Percentiles rank a stretch among this genome's conserved stretches.
Conservation (phyloP, 768 basidiomycete species). For the Lactarius psammicola region DNA sequence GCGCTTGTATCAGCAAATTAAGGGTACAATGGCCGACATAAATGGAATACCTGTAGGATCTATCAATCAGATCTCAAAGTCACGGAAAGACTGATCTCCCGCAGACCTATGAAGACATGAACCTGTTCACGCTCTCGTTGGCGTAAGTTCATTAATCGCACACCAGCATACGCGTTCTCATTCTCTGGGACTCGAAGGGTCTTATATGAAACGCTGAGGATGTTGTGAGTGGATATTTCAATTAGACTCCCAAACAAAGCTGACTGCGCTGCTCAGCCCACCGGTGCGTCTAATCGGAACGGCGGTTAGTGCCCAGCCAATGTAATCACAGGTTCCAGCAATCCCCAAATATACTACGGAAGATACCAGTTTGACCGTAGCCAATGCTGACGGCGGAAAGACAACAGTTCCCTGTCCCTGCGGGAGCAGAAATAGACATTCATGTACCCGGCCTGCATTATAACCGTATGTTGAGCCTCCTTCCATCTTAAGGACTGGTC, state of each 20-base stretch:
- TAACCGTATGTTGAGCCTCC: conserved; percentile 41
- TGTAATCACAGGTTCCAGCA: conserved; percentile 39
- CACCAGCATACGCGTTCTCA: neutral
- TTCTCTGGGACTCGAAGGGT: conserved; percentile 35
- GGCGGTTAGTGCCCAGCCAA: neutral
- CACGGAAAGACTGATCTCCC: neutral
- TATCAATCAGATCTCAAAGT: neutral
- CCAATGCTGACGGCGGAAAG: conserved; percentile 41
- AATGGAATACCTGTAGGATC: conserved; percentile 28
- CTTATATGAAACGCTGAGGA: conserved; percentile 49
- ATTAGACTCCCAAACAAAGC: neutral
- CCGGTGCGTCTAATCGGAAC: conserved; percentile 5
- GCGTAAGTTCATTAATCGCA: conserved; percentile 19
- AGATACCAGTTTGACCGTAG: conserved; percentile 43
- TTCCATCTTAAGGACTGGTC: neutral
- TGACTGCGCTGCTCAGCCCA: conserved; percentile 8
- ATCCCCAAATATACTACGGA: conserved; percentile 49
- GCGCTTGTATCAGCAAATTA: conserved; percentile 39
- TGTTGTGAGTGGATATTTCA: conserved; percentile 34
- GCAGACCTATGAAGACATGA: conserved; percentile 32
- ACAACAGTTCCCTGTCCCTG: conserved; percentile 43
- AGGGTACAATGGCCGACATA: conserved; percentile 33
- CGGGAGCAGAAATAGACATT: conserved; percentile 41
- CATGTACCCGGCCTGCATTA: conserved; percentile 46
- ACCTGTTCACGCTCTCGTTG: conserved; percentile 24